Base-by-base conservation (phyloP, 2,329 filamentous ascomycete genomes). In the Bipolaris gigantea region DNA sequence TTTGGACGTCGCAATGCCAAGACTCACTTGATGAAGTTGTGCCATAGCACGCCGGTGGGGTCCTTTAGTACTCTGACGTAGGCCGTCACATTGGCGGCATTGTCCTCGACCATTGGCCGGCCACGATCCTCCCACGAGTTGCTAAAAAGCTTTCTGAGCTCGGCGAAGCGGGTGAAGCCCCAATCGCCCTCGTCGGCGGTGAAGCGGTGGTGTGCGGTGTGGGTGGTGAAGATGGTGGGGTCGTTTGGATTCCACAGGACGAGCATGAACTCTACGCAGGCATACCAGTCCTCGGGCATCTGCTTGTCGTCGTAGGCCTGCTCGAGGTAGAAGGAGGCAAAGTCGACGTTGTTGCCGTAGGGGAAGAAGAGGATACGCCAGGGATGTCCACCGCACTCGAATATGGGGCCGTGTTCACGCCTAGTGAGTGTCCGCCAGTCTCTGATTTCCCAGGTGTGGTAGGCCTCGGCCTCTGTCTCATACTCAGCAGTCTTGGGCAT, bases 331-430 rank as follows among this genome's bases (percentile, higher is more conserved):
- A 99, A 90, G 5, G 94, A 97, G 42, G 89, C 91, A 69, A 90
- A 89, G 62, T 97, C 93, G 51, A 92, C 89, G 63, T 96, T 93
- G 74, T 99, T 99, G 47, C 94, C 94, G 60, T 87, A 92, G 0
- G 94, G 93, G 70, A 99, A 99, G 73, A 99, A 92, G 13, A 99
- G 83, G 65, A 97, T 88, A 67, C 93, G 89, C 94, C 94, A 99
- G 73, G 93, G 94, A 71, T 86, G 88, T 45, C 89, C 92, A 45
- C 87, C 92, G 60, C 90, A 93, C 56, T 94, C 75, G 74, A 99
- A 99, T 53, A 88, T 74, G 2, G 94, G 94, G 2, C 94, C 91
- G 78, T 95, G 92, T 68, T 94, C 88, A 72, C 89, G 91, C 76
- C 90, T 89, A 15, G 82, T 80, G 63, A 95, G 77, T 34, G 78